Evolutionary conservation across 2,329 filamentous ascomycete genomes (phyloP), one percentile per base, ranked within the genome.

Genomic region (Thyridium curvatum): DNA sequence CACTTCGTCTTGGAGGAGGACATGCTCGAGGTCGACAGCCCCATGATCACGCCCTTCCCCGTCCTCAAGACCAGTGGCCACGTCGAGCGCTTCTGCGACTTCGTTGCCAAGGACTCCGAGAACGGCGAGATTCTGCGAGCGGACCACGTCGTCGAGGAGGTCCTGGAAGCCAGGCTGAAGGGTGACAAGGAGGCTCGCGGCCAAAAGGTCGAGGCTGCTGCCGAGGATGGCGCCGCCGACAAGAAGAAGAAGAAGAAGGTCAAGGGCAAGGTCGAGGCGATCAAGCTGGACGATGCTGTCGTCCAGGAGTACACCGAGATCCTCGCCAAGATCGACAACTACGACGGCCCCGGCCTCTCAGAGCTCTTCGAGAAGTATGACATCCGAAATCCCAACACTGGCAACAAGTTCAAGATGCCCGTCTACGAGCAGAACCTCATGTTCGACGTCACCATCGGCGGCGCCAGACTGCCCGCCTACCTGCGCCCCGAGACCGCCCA

Each of bases 101-200:
- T 86, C 87, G 96, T 97, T 90, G 95, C 87, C 81, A 95, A 94
- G 66, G 93, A 98, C 64, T 88, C 91, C 46, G 94, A 94, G 75
- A 95, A 84, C 54, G 93, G 93, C 59, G 93, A 98, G 64, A 95
- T 96, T 57, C 81, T 98, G 60, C 82, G 93, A 52, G 89, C 93
- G 42, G 93, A 98, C 59, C 93, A 98, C 69, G 79, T 97, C 54
- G 90, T 98, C 50, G 90, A 97, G 72, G 87, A 94, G 53, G 82
- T 96, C 30, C 78, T 98, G 38, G 90, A 96, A 70, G 71, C 79
- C 35, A 77, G 93, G 30, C 67, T 98, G 45, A 91, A 90, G 65
- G 89, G 87, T 38, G 82, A 97, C 69, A 93, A 93, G 71, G 84
- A 94, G 63, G 91, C 93, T 18, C 86, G 93, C 53, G 90, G 90